Evolutionary conservation across 768 basidiomycete species (phyloP), one percentile per base, ranked within the genome.

Genomic region (Mycena amicta): DNA sequence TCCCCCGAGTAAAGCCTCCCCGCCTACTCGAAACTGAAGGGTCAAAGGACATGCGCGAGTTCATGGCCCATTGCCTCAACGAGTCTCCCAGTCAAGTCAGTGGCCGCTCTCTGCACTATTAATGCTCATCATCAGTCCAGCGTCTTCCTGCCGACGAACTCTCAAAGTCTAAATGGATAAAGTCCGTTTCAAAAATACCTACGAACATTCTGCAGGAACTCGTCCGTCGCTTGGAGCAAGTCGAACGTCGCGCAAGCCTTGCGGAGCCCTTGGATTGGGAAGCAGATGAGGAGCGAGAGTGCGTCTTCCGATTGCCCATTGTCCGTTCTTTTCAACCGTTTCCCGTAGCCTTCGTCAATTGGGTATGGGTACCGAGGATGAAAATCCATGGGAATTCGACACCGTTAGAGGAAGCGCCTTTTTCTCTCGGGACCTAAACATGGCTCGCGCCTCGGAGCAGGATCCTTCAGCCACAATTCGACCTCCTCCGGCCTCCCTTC

Each of bases 141-240:
- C 88, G 97, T 49, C 77, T 92, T 16, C 81, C 88, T 2, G 94
- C 97, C 13, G 97, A 98, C 56, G 95, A 98, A 63, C 80, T 99
- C 2, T 67, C 78, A 3, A 95, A 90, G 70, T 83, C 86, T 27
- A 95, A 90, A 69, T 98, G 96, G 94, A 93, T 98, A 64, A 93
- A 90, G 68, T 79, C 83, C 6, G 72, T 84, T 4, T 75, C 85
- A 6, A 95, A 89, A 77, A 74, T 82, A 1, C 80, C 85, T 1
- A 75, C 94, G 15, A 78, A 86, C 0, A 75, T 84, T 18, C 75
- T 98, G 18, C 88, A 87, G 63, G 97, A 98, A 55, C 79, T 98
- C 29, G 81, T 97, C 47, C 73, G 84, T 25, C 87, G 88, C 23
- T 88, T 93, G 51, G 87, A 95, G 62, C 80, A 83, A 27, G 89